Conservation (phyloP, 352 stramenopile species). For the Pythium angustatum region DNA sequence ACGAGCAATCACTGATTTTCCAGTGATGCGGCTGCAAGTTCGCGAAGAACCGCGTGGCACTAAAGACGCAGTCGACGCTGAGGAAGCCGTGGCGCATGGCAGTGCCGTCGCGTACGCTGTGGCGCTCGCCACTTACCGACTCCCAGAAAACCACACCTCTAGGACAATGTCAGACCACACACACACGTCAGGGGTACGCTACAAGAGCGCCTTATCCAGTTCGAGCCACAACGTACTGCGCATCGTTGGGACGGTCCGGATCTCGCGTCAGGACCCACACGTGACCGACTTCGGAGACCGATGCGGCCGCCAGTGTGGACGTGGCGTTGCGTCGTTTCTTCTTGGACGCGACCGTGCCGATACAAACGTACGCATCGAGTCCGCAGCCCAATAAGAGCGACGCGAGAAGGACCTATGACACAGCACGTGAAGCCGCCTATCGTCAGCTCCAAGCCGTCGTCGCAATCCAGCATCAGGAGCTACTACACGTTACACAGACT, state of each 20-base stretch:
- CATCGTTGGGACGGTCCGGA: conserved; percentile 18
- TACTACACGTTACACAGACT: too few species aligned
- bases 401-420: conserved; percentile 68
- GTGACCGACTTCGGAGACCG: conserved; percentile 51
- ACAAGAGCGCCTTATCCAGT: too few species aligned
- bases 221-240: conserved; percentile 24
- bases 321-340: conserved; percentile 8
- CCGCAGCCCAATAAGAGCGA: conserved; percentile 89
- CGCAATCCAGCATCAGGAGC: too few species aligned
- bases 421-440: too few species aligned
- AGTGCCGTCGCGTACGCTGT: conserved; percentile 26
- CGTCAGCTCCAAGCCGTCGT: too few species aligned
- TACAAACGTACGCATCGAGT: conserved; percentile 85
- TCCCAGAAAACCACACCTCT: conserved; percentile 73
- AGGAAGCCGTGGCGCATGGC: conserved; percentile 46
- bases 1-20: conserved; percentile 45
- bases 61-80: conserved; percentile 86
- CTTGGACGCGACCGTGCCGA: conserved; percentile 64
- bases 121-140: conserved; percentile 59
- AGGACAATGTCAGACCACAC: neutral
- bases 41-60: conserved; percentile 64
- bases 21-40: conserved; percentile 66
- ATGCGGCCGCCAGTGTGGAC: too few species aligned
- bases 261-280: conserved; percentile 77
- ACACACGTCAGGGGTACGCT: neutral